phyloP scores from a whole-genome alignment of 1,284 basidiomycete species.

The Marasmius oreades region DNA sequence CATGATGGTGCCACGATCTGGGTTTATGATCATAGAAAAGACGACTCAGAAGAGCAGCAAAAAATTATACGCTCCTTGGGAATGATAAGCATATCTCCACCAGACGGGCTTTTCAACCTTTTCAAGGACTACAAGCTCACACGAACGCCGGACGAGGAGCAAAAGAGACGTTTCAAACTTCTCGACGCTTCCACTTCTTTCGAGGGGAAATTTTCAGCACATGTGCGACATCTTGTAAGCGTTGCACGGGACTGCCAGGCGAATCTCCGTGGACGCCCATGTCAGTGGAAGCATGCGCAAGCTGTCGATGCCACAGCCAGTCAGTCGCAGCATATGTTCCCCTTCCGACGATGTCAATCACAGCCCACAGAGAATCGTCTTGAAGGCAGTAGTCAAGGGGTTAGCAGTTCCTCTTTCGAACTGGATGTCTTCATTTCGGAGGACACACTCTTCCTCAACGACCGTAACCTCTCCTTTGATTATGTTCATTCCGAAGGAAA shows the following conservation, averaged over 20 bases:
- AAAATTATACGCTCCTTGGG: not conserved
- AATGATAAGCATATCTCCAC: not conserved
- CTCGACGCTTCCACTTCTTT: not conserved
- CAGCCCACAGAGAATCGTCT: not conserved
- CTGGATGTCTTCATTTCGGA: not conserved
- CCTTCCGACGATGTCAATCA: no score
- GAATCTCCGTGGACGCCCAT: not conserved
- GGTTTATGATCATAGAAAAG: not conserved
- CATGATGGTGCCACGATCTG: not conserved
- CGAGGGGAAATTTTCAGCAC: not conserved
- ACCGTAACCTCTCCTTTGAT: conserved; percentile 1
- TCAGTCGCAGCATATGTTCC: not conserved
- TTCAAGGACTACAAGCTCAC: not conserved
- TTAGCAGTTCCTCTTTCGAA: not conserved
- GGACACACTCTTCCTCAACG: conserved; percentile 1
- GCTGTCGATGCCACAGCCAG: no score
- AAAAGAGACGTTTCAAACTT: not conserved
- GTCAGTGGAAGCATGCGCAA: not conserved
- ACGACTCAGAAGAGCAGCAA: not conserved
- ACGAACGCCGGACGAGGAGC: not conserved
- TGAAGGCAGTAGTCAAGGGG: not conserved
- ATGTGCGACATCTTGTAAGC: not conserved
- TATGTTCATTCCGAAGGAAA: conserved; percentile 2
- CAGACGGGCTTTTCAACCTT: not conserved
- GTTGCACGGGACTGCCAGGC: not conserved